A percentile compares a stretch with the other conserved stretches of the same genome.
Evolutionary conservation across 2,329 filamentous ascomycete species (phyloP).

Genomic region (Sordariomycetes sp.): DNA sequence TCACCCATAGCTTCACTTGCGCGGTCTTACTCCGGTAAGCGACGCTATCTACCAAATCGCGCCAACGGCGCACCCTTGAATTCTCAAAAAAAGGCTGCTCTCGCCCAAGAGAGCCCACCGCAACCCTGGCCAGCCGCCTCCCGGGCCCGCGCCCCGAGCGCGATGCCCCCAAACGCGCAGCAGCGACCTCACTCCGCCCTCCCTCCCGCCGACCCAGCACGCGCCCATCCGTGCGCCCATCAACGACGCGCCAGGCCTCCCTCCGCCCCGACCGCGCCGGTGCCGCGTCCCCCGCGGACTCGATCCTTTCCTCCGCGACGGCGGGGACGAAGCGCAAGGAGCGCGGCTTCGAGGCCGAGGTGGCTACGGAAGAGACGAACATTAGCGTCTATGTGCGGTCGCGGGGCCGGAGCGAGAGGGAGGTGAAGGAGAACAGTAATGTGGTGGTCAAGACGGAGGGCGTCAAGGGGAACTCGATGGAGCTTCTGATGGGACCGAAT

Average conservation of each 20-base stretch:
- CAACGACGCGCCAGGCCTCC: background rate
- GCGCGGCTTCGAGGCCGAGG: slow-evolving; percentile 62
- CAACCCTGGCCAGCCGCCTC: slow-evolving; percentile 1
- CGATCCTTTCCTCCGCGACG: slow-evolving; percentile 43
- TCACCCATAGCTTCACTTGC: background rate
- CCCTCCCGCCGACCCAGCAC: slow-evolving; percentile 5
- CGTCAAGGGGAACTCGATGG: slow-evolving; percentile 72
- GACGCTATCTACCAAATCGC: background rate
- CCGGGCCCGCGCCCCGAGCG: slow-evolving; percentile 2
- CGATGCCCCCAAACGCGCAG: slow-evolving; percentile 5
- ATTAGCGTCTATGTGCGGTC: slow-evolving; percentile 97
- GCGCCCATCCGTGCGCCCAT: slow-evolving; percentile 1
- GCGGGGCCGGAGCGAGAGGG: slow-evolving; percentile 81
- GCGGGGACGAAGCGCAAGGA: slow-evolving; percentile 71
- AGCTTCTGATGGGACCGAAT: slow-evolving; percentile 84
- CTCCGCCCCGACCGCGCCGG: slow-evolving; percentile 12
- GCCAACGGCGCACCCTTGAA: background rate
- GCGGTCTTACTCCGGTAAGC: background rate
- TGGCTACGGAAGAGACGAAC: slow-evolving; percentile 70
- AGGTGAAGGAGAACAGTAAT: slow-evolving; percentile 87
- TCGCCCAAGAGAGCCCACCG: background rate
- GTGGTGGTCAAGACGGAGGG: slow-evolving; percentile 83
- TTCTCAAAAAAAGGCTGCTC: background rate
- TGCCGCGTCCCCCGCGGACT: slow-evolving; percentile 58
- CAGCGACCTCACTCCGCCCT: slow-evolving; percentile 2